Evolutionary conservation across 2,329 filamentous ascomycete species (phyloP).

Genomic region (Paraphaeosphaeria sporulosa): DNA sequence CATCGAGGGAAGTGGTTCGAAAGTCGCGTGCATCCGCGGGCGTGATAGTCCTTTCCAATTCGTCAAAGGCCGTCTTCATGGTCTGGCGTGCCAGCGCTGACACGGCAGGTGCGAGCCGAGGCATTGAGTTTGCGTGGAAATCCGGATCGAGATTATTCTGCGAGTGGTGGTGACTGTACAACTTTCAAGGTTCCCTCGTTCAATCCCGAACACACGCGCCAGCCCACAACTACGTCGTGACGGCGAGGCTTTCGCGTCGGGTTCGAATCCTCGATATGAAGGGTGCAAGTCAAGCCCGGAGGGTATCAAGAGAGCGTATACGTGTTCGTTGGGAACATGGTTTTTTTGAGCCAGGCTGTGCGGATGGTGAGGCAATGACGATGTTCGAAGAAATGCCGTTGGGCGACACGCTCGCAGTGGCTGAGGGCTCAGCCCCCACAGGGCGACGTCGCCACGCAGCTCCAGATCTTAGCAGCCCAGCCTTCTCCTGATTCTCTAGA

Average conservation of each 20-base stretch:
- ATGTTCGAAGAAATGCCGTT: neutral
- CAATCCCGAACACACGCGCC: too few species aligned
- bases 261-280: too few species aligned
- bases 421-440: constrained; percentile 3
- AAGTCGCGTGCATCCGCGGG: constrained; percentile 22
- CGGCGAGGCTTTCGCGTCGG: too few species aligned
- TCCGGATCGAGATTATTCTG: neutral
- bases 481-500: too few species aligned
- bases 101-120: constrained; percentile 5
- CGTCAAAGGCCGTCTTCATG: constrained; percentile 16
- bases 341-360: too few species aligned
- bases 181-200: too few species aligned
- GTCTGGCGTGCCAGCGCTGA: neutral
- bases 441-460: neutral
- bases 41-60: constrained; percentile 22
- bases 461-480: neutral
- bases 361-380: too few species aligned
- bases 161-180: too few species aligned
- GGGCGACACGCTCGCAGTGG: neutral
- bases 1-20: constrained; percentile 46
- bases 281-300: too few species aligned
- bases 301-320: too few species aligned
- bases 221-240: too few species aligned
- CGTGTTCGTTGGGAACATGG: too few species aligned
- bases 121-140: neutral